A percentile compares a stretch with the other conserved stretches of the same genome.
Evolutionary conservation across 2,329 filamentous ascomycete species (phyloP).

Genomic region (Penicillium digitatum): DNA sequence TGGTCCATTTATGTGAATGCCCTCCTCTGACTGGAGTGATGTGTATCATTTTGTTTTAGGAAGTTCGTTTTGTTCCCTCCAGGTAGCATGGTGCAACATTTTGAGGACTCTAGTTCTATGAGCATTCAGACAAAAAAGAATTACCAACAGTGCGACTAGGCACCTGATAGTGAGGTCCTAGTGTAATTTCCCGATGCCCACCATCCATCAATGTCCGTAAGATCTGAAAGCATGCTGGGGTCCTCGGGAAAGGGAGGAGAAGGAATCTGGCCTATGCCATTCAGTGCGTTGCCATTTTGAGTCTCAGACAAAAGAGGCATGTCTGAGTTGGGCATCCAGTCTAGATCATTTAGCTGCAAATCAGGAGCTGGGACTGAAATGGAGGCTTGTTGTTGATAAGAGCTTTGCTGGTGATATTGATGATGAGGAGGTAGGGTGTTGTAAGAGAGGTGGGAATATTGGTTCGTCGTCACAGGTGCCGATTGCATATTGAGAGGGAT

Average conservation of each 20-base stretch:
- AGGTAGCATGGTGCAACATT: not conserved
- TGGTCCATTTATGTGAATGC: not conserved
- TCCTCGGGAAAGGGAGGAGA: slow-evolving; percentile 14
- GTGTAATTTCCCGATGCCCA: slow-evolving; percentile 24
- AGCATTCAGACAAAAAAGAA: not conserved
- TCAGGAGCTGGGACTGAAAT: slow-evolving; percentile 5
- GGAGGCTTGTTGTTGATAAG: slow-evolving; percentile 7
- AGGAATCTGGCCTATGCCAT: slow-evolving; percentile 5
- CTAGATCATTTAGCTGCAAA: slow-evolving; percentile 22
- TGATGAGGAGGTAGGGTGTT: not conserved
- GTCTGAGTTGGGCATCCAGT: slow-evolving; percentile 31
- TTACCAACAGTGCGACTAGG: too few species aligned
- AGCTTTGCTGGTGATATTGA: slow-evolving; percentile 4
- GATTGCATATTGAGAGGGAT: not conserved
- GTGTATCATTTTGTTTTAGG: not conserved
- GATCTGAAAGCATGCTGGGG: slow-evolving; percentile 18
- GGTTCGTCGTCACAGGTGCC: not conserved
- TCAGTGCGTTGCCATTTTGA: slow-evolving; percentile 8
- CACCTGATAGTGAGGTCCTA: not conserved
- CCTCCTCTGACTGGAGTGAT: not conserved
- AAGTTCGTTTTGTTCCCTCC: not conserved
- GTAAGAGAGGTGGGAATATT: slow-evolving; percentile 6
- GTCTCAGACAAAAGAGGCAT: slow-evolving; percentile 24
- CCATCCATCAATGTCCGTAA: slow-evolving; percentile 33
- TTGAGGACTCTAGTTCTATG: too few species aligned